phyloP scores from a whole-genome alignment of 208 protist genomes.

The Crithidia acanthocephali region DNA sequence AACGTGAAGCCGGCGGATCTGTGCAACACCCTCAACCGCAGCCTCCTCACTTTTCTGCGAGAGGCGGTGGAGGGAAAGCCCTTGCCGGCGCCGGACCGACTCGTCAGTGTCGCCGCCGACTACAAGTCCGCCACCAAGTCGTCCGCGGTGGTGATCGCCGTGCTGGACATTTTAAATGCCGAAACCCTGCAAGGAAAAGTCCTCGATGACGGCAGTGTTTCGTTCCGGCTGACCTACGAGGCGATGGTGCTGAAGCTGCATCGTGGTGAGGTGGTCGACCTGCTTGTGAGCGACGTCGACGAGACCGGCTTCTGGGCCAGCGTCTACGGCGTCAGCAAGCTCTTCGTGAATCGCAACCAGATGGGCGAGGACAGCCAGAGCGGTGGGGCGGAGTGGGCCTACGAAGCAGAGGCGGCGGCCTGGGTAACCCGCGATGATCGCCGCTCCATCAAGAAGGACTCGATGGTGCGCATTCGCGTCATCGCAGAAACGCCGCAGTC shows the following conservation, averaged over 20 bases:
- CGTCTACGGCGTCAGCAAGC: conserved; percentile 72
- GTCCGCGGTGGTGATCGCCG: conserved; percentile 77
- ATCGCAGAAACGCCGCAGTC: conserved; percentile 86
- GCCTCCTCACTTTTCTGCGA: conserved; percentile 69
- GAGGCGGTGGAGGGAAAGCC: conserved; percentile 76
- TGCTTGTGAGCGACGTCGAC: conserved; percentile 67
- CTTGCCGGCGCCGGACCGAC: conserved; percentile 57
- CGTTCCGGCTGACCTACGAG: conserved; percentile 80
- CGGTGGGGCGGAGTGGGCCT: conserved; percentile 49
- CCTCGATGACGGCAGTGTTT: conserved; percentile 78
- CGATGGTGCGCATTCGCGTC: conserved; percentile 77
- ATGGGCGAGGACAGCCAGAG: conserved; percentile 48
- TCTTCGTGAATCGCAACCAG: conserved; percentile 79
- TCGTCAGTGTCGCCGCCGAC: conserved; percentile 34
- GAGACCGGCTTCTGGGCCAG: conserved; percentile 78
- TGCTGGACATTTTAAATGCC: conserved; percentile 80
- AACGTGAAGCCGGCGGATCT: conserved; percentile 69
- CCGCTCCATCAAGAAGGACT: conserved; percentile 65
- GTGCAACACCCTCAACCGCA: conserved; percentile 65
- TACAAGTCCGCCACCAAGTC: conserved; percentile 55
- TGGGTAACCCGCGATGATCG: conserved; percentile 70
- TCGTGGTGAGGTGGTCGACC: conserved; percentile 84
- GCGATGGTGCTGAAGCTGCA: conserved; percentile 86
- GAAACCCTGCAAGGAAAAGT: conserved; percentile 76
- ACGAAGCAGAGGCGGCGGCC: conserved; percentile 64